A percentile compares a stretch with the other conserved stretches of the same genome.
Conservation (phyloP, 2,329 filamentous ascomycete genomes). For the Penicillium sumatraense region DNA sequence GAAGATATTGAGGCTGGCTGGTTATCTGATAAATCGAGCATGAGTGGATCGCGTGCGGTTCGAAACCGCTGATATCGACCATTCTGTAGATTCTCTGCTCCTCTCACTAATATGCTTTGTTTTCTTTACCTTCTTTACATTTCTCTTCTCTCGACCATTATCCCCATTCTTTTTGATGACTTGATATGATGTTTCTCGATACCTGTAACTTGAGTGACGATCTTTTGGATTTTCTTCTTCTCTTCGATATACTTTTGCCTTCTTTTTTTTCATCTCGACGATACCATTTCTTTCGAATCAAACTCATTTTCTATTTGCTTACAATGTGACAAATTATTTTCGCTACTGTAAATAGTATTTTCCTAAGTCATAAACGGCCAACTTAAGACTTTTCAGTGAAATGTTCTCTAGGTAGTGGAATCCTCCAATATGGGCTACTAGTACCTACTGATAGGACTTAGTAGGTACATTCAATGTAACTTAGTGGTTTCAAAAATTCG, state of each 20-base stretch:
- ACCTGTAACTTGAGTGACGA: background rate
- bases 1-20: conserved; percentile 39
- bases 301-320: background rate
- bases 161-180: background rate
- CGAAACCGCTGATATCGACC: conserved; percentile 16
- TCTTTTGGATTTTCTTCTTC: conserved; percentile 1
- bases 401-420: no score
- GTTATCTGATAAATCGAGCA: conserved; percentile 32
- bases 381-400: no score
- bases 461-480: no score
- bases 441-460: no score
- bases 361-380: no score
- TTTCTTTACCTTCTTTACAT: background rate
- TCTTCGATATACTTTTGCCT: background rate
- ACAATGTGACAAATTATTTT: background rate
- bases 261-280: conserved; percentile 8
- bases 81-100: background rate
- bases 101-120: background rate
- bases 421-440: no score
- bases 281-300: conserved; percentile 25
- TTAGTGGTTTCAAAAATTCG: no score
- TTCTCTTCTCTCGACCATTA: background rate
- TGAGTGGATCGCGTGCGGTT: conserved; percentile 13
- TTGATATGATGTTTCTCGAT: conserved; percentile 7
- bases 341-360: background rate